Conservation (phyloP, 31 red algal species). For the Odonthalia washingtoniensis region DNA sequence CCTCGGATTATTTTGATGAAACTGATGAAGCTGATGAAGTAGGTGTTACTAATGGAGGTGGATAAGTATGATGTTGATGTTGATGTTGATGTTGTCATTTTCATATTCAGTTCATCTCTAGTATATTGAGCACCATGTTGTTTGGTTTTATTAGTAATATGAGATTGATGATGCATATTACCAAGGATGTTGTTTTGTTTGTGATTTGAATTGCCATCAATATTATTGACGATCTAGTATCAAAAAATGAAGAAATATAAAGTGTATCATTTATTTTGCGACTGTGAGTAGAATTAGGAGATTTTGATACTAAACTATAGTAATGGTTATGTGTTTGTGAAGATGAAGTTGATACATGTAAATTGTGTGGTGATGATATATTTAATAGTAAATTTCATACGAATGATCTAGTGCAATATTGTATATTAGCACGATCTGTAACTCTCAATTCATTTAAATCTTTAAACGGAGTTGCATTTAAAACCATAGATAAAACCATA, state of each 20-base stretch:
- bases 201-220: neutral
- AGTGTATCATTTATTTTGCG: constrained; percentile 33
- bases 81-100: neutral
- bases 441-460: constrained; percentile 75
- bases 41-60: neutral
- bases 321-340: neutral
- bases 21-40: no score
- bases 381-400: constrained; percentile 84
- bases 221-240: constrained; percentile 37
- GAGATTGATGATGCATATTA: neutral
- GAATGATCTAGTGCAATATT: constrained; percentile 48
- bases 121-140: constrained; percentile 36
- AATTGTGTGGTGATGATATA: constrained; percentile 61
- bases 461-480: constrained; percentile 79
- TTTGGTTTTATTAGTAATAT: constrained; percentile 39
- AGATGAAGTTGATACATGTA: neutral
- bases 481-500: constrained; percentile 35
- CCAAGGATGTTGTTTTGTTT: no score
- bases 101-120: constrained; percentile 7
- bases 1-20: neutral
- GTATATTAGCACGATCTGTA: constrained; percentile 67
- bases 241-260: constrained; percentile 12
- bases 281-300: constrained; percentile 10
- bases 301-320: no score
- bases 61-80: neutral